These are phyloP conservation scores for Beauveria bassiana DNA, from an alignment of 2,329 filamentous ascomycete genomes.

Conservation along the genomic window DNA sequence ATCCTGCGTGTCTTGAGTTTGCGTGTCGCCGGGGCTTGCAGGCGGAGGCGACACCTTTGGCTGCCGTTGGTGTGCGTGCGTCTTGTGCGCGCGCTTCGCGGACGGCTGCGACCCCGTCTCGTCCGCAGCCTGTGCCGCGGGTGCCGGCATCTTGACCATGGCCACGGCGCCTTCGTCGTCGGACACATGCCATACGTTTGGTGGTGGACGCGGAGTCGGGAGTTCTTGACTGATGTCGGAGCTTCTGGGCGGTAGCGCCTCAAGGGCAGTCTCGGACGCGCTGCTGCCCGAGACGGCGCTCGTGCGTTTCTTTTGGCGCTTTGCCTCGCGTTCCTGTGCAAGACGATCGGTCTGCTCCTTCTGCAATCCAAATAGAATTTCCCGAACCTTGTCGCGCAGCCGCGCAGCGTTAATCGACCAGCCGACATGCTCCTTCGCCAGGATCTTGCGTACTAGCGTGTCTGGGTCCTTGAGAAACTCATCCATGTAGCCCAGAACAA, in stretches of 20 bases:
- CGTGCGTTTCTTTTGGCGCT: conserved; percentile 8
- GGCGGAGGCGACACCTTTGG: neutral
- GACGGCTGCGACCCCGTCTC: neutral
- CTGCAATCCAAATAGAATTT: conserved; percentile 57
- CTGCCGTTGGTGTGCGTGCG: neutral
- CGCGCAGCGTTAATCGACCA: conserved; percentile 49
- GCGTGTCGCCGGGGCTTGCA: conserved; percentile 14
- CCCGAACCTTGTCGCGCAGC: conserved; percentile 59
- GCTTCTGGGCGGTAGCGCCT: neutral
- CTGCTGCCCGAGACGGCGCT: neutral
- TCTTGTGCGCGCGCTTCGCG: too few relatives aligned
- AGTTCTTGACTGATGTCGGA: neutral
- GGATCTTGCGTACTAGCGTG: conserved; percentile 56
- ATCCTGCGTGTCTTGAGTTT: conserved; percentile 16
- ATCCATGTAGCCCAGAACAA: conserved; percentile 74
- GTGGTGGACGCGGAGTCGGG: neutral
- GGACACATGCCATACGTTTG: neutral
- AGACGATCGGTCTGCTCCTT: conserved; percentile 42
- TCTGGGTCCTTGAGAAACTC: conserved; percentile 73
- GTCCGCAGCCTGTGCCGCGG: neutral
- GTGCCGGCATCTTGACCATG: neutral
- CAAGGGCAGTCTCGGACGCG: conserved; percentile 2
- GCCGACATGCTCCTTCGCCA: conserved; percentile 46
- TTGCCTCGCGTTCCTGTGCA: conserved; percentile 30
- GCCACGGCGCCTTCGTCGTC: neutral